These are phyloP conservation scores for Tympanopsis confertula DNA, from an alignment of 2,329 filamentous ascomycete genomes.

Conservation along the genomic window DNA sequence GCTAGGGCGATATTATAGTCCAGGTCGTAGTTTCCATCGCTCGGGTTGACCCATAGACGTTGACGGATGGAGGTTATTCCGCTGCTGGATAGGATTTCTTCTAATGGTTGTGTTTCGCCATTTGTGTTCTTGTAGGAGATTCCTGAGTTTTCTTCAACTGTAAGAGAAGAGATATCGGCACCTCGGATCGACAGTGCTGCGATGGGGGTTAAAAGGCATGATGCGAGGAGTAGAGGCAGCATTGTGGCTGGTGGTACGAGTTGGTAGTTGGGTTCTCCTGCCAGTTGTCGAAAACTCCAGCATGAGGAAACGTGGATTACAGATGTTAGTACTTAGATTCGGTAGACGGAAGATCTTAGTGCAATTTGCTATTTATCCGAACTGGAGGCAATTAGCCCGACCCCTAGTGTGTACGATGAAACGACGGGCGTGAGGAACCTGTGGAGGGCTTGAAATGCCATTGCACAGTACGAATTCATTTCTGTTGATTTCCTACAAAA, in stretches of 20 bases:
- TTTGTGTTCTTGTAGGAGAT: slow-evolving; percentile 45
- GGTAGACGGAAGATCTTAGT: too few species aligned
- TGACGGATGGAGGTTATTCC: slow-evolving; percentile 63
- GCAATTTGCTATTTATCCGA: too few species aligned
- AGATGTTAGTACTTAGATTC: too few species aligned
- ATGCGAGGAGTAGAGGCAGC: slow-evolving; percentile 10
- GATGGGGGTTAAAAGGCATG: slow-evolving; percentile 10
- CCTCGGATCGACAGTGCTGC: slow-evolving; percentile 50
- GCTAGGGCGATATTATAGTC: slow-evolving; percentile 62
- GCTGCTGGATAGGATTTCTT: slow-evolving; percentile 46
- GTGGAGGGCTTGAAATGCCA: too few species aligned
- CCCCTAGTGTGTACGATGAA: too few species aligned
- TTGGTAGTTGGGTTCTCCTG: not conserved
- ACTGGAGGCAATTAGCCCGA: too few species aligned
- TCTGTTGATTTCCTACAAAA: too few species aligned
- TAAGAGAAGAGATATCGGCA: slow-evolving; percentile 59
- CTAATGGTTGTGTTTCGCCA: slow-evolving; percentile 41
- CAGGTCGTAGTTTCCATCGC: slow-evolving; percentile 53
- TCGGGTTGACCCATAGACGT: slow-evolving; percentile 60
- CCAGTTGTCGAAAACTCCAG: too few species aligned
- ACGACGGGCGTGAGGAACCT: too few species aligned
- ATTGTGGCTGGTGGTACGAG: not conserved
- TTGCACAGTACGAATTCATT: too few species aligned
- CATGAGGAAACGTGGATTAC: too few species aligned
- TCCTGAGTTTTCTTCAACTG: slow-evolving; percentile 49